Base-by-base conservation (phyloP, 345 rosid species). In the Anacardium occidentale region DNA sequence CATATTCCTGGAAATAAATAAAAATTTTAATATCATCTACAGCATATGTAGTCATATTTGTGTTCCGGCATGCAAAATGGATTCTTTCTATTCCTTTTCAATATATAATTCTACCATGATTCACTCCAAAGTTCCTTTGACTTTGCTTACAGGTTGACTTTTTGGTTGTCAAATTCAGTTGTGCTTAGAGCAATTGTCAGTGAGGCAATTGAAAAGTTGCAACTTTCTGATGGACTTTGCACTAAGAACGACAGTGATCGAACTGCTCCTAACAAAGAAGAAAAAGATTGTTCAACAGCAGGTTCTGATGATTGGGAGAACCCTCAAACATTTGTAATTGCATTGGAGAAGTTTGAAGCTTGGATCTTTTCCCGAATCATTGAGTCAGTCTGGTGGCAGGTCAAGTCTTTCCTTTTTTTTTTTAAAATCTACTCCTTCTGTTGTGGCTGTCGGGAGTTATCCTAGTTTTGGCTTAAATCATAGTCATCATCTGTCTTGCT, bases 381-480 rank as follows among this genome's bases (percentile, higher is more conserved):
- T 10, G 91, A 90, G 70, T 94, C 94, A 15, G 86, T 94, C 61
- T 94, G 98, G 98, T 94, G 98, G 98, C 97, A 91, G 98, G 98
- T 93, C 55, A 76, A 45, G 4, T 29, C 53, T 37, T 68, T 61
- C 42, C 62, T 80, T 78, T 53, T 69, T 17, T 37, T 7, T 9
- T 8, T 44, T 29, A 1, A 29, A 29, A 50, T 13, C 47, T n/a
- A 29, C 26, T 40, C 57, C 21, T 56, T 53, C 66, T 67, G 56
- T 64, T 47, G 73, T 65, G 64, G 45, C 62, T 71, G 67, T 51
- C n/a, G 32, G 32, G 21, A 71, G 21, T 50, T 59, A 20, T 56
- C 60, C 15, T 9, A 51, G 45, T 71, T 68, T 42, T 2, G 44
- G 58, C 24, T 55, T 47, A 62, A 50, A 7, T 13, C 45, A 51